Evolutionary conservation across 2,329 filamentous ascomycete species (phyloP), one percentile per base, ranked within the genome.

Genomic region (Monascus ruber): DNA sequence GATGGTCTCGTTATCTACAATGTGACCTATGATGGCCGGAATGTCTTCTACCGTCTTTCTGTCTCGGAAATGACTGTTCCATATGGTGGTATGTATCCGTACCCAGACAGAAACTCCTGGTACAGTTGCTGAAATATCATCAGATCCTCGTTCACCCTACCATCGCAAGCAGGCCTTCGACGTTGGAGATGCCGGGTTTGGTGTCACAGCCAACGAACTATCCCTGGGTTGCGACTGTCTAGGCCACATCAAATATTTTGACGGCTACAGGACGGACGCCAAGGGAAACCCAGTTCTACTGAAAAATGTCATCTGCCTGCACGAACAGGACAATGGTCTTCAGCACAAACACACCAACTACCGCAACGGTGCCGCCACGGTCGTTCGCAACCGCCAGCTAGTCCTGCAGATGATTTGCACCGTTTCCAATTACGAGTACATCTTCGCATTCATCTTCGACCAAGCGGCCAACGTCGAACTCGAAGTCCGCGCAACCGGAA

Each of bases 341-440:
- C 76, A 76, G 32, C 81, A 79, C 70, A 85, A 84, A 53, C 81
- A 85, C 60, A 83, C 78, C 41, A 84, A 84, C 59, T 81, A 82
- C 62, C 70, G 80, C 10, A 81, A 74, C 5, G 74, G 73, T 0
- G 69, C 76, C 2, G 78, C 79, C 1, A 78, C 75, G 0, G 70
- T 82, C 1, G 73, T 74, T 8, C 72, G 80, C n/a, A 77, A 74
- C 48, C 69, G 80, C 27, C 77, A 83, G 54, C 62, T 84, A 0
- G 79, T 84, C 0, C 55, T 83, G 8, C 80, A 83, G 54, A 76
- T 74, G 51, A 83, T 83, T 56, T 81, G 81, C 61, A 83, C 79
- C 0, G 77, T 83, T 2, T 70, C 76, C 7, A 84, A 84, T 62
- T 84, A 84, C 59, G 80, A 84, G 53, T 85, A 84, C 54, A 82